Conservation (phyloP, 192 early-diverging fungal genomes). For the Obelidium mucronatum region DNA sequence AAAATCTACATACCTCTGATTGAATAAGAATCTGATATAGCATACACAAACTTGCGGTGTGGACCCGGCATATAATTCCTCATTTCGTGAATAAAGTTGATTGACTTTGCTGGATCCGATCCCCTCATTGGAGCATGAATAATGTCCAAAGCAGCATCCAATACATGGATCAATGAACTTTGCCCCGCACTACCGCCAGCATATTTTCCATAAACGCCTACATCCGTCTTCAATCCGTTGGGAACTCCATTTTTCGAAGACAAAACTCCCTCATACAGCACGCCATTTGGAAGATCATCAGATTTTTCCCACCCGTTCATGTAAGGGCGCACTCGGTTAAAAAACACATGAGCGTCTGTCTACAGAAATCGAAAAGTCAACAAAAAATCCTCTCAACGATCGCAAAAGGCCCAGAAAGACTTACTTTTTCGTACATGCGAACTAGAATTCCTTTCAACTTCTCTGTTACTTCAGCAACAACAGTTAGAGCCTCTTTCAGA, state of each 20-base stretch:
- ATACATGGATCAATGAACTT: slow-evolving; percentile 87
- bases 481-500: slow-evolving; percentile 56
- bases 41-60: slow-evolving; percentile 85
- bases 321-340: slow-evolving; percentile 90
- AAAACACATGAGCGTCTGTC: slow-evolving; percentile 94
- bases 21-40: slow-evolving; percentile 45
- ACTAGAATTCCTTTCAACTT: slow-evolving; percentile 43
- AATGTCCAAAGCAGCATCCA: slow-evolving; percentile 89
- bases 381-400: neutral
- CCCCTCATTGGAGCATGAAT: slow-evolving; percentile 62
- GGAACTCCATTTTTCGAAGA: slow-evolving; percentile 16
- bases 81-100: slow-evolving; percentile 89
- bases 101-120: slow-evolving; percentile 47
- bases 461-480: slow-evolving; percentile 54
- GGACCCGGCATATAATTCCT: slow-evolving; percentile 90
- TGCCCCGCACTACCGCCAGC: slow-evolving; percentile 96
- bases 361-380: slow-evolving; percentile 3
- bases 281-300: slow-evolving; percentile 84
- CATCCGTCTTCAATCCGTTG: slow-evolving; percentile 24
- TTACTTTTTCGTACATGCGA: slow-evolving; percentile 84
- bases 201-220: slow-evolving; percentile 57
- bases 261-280: slow-evolving; percentile 88
- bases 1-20: slow-evolving; percentile 42
- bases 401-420: neutral
- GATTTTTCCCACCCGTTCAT: slow-evolving; percentile 92